These are phyloP conservation scores for Chionographis japonica DNA, from an alignment of 106 monocot species.

Conservation along the genomic window DNA sequence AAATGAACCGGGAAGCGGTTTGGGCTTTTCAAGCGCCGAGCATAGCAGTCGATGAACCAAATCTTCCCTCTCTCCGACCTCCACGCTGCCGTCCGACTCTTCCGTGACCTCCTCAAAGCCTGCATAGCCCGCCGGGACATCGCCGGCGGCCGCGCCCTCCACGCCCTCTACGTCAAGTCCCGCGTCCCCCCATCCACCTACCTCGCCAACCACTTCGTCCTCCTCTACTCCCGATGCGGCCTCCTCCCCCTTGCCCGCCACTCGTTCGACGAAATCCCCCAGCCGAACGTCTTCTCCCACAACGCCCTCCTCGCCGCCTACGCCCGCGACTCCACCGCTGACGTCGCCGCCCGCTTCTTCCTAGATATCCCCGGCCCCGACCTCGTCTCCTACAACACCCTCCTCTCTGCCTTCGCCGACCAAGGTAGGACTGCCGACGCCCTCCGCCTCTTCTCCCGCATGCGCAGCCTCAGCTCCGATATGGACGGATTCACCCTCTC, in stretches of 20 bases:
- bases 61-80: neutral
- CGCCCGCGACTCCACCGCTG: conserved; percentile 17
- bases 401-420: conserved; percentile 42
- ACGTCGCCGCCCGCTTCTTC: conserved; percentile 27
- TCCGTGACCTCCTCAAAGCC: conserved; percentile 27
- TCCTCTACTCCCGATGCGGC: conserved; percentile 49
- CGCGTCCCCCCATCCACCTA: conserved; percentile 36
- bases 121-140: conserved; percentile 34
- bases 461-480: conserved; percentile 11
- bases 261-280: conserved; percentile 62
- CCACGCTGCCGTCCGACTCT: neutral
- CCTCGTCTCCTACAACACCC: conserved; percentile 68
- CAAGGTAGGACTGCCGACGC: conserved; percentile 10
- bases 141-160: conserved; percentile 35
- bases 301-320: conserved; percentile 69
- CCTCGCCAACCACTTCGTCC: conserved; percentile 57
- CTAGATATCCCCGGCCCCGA: conserved; percentile 45
- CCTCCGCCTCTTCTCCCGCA: conserved; percentile 25
- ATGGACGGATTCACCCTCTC: conserved; percentile 61
- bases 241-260: conserved; percentile 32
- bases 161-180: conserved; percentile 53
- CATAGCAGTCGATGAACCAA: neutral
- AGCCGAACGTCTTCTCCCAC: conserved; percentile 68
- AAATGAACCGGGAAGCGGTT: too few relatives aligned
- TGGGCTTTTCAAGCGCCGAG: too few relatives aligned